Base-by-base conservation (phyloP, 2,329 filamentous ascomycete genomes). In the Fusarium odoratissimum region DNA sequence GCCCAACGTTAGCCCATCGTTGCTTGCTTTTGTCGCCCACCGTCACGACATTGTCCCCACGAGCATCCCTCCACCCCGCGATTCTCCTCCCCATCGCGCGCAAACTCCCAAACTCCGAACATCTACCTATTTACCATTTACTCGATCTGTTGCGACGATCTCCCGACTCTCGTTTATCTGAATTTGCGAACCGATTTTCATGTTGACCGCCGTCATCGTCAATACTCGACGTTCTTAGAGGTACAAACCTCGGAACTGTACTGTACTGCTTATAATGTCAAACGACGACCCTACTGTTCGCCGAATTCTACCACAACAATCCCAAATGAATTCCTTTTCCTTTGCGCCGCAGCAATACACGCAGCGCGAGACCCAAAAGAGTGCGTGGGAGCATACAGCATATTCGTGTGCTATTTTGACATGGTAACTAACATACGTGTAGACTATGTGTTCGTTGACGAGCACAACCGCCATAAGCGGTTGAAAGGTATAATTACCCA, bases 381-480 rank as follows among this genome's bases (percentile, higher is more conserved):
- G 93, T 95, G 86, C 87, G 91, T 73, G 19, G 28, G n/a, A 52
- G 38, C 41, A 55, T 54, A 38, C 41, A 81, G 65, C 41, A 66
- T 21, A 21, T 38, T 56, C 21, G 9, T 37, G 35, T 40, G 17
- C 25, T 33, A 35, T 65, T 19, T 31, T 44, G 42, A 45, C 41
- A 33, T 45, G 51, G 44, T 64, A 19, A 45, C 75, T 77, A 56
- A 78, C 70, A 46, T 65, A 72, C 23, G 60, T 61, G 71, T 60
- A 97, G 95, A 98, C 82, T 98, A 98, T 93, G 96, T 98, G 78
- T 98, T 98, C 80, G 96, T 98, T 64, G 95, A 98, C 83, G 95
- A 98, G 83, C 96, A 98, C 83, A 98, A 98, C 85, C 92, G 96
- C 73, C 96, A 98, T 84, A 98, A 98, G 84, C 91, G 95, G 77